These are phyloP conservation scores for Calocera cornea DNA, from an alignment of 768 basidiomycete genomes.

Conservation along the genomic window DNA sequence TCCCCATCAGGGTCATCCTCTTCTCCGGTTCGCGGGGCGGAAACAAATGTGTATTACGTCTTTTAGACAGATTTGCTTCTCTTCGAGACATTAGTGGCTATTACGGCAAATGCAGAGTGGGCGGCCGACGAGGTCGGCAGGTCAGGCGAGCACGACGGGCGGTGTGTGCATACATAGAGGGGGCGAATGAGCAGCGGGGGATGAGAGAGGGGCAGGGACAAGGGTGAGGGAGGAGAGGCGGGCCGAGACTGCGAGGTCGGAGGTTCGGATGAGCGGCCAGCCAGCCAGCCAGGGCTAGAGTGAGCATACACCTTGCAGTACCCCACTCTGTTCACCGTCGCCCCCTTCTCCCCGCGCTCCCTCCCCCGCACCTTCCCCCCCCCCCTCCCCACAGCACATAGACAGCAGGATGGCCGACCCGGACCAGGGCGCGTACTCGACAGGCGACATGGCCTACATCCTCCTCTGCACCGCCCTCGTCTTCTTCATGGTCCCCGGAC, in stretches of 20 bases:
- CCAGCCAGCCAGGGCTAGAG: neutral
- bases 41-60: neutral
- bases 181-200: no score
- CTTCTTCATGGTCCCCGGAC: constrained; percentile 58
- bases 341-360: constrained; percentile 24
- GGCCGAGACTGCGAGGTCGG: no score
- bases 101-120: no score
- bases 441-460: constrained; percentile 60
- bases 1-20: neutral
- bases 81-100: no score
- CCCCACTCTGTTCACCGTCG: constrained; percentile 38
- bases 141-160: no score
- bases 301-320: neutral
- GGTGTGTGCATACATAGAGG: no score
- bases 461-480: constrained; percentile 47
- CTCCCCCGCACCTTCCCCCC: constrained; percentile 44
- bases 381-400: constrained; percentile 24
- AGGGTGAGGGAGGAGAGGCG: no score
- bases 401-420: constrained; percentile 7
- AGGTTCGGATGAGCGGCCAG: no score
- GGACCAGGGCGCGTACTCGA: constrained; percentile 34
- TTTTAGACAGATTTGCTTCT: neutral
- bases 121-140: no score
- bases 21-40: neutral
- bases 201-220: no score